A percentile compares a stretch with the other conserved stretches of the same genome.
Evolutionary conservation across 257 asterid species (phyloP).

Genomic region (Leonotis leonurus): DNA sequence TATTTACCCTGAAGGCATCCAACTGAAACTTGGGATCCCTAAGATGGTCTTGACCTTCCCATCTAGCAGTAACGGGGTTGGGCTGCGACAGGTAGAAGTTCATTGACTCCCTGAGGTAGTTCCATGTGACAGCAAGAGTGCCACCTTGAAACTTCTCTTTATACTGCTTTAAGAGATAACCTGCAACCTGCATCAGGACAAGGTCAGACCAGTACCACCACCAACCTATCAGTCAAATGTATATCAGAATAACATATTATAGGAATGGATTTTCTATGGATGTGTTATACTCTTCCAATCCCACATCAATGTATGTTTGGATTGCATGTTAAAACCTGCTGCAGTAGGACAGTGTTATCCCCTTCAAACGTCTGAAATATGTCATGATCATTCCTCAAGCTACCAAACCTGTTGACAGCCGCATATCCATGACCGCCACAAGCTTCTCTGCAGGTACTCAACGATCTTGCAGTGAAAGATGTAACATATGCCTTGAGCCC

Average conservation of each 20-base stretch:
- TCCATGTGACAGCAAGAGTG: slow-evolving; percentile 81
- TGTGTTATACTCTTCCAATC: background rate
- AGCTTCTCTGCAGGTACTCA: slow-evolving; percentile 89
- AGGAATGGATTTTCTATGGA: background rate
- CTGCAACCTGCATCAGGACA: slow-evolving; percentile 65
- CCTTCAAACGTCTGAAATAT: slow-evolving; percentile 99
- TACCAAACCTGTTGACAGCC: slow-evolving; percentile 89
- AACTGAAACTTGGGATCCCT: slow-evolving; percentile 88
- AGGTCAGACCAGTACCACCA: background rate
- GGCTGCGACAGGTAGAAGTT: slow-evolving; percentile 86
- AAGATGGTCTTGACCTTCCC: slow-evolving; percentile 94
- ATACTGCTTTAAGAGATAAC: slow-evolving; percentile 82
- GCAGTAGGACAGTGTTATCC: slow-evolving; percentile 94
- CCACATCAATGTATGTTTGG: background rate
- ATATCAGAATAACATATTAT: background rate
- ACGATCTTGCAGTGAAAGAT: slow-evolving; percentile 70
- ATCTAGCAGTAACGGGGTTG: slow-evolving; percentile 91
- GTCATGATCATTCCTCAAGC: slow-evolving; percentile 95
- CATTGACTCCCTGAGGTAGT: slow-evolving; percentile 89
- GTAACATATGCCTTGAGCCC: slow-evolving; percentile 95
- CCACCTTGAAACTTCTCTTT: slow-evolving; percentile 82
- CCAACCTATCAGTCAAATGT: background rate
- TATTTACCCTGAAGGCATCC: slow-evolving; percentile 88
- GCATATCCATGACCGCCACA: slow-evolving; percentile 99
- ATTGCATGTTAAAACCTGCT: slow-evolving; percentile 55